phyloP scores from a whole-genome alignment of 2,329 filamentous ascomycete genomes.

The Aspergillus ruber region DNA sequence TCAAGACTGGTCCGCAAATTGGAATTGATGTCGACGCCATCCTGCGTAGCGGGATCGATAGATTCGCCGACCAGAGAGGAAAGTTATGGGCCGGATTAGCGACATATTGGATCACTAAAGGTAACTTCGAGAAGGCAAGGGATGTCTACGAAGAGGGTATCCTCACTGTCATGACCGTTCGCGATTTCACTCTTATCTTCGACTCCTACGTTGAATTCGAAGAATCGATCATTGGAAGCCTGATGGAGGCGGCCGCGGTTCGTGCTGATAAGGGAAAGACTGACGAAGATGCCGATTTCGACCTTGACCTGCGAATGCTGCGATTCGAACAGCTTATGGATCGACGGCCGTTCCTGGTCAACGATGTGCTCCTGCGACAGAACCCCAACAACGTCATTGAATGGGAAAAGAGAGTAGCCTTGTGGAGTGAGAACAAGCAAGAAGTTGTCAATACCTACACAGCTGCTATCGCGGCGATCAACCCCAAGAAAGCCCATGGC shows the following conservation, averaged over 20 bases:
- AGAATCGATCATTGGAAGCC: conserved; percentile 82
- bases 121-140: conserved; percentile 84
- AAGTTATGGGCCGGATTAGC: conserved; percentile 93
- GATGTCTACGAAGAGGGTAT: conserved; percentile 95
- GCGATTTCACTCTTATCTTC: conserved; percentile 94
- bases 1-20: conserved; percentile 71
- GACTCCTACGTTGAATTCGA: conserved; percentile 96
- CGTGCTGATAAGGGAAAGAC: conserved; percentile 71
- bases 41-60: conserved; percentile 80
- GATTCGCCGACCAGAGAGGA: conserved; percentile 88
- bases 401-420: conserved; percentile 92
- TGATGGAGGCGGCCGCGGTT: conserved; percentile 80
- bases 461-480: conserved; percentile 83
- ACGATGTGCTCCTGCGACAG: conserved; percentile 89
- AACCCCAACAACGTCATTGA: conserved; percentile 95
- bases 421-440: conserved; percentile 89
- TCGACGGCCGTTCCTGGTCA: conserved; percentile 86
- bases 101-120: conserved; percentile 91
- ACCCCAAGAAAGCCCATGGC: conserved; percentile 88
- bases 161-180: conserved; percentile 96
- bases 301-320: conserved; percentile 95
- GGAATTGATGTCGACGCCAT: conserved; percentile 90
- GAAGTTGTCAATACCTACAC: conserved; percentile 94
- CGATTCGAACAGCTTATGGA: conserved; percentile 98
- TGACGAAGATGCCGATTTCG: conserved; percentile 82